Percentiles rank a stretch among this genome's conserved stretches.
These are phyloP conservation scores for Phytopythium chamaehyphon DNA, from an alignment of 352 stramenopile species.

Conservation along the genomic window DNA sequence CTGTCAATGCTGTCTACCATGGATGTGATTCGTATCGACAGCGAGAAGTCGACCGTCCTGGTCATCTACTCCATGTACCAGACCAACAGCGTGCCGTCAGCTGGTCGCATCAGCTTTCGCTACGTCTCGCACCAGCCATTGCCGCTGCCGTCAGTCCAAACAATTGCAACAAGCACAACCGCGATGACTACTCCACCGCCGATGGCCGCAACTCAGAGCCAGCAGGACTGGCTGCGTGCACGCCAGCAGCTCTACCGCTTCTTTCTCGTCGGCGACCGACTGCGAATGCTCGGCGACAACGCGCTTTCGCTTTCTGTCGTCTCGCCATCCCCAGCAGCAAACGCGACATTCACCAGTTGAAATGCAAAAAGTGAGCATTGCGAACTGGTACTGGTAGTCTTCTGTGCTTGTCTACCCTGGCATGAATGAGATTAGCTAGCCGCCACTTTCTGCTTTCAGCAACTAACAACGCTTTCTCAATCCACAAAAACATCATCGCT, in stretches of 20 bases:
- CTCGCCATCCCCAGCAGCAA: not conserved
- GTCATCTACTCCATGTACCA: constrained; percentile 82
- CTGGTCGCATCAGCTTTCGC: constrained; percentile 54
- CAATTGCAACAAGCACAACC: not conserved
- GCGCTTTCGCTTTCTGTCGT: constrained; percentile 9
- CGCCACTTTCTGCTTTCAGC: too few relatives aligned
- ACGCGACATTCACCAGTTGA: not conserved
- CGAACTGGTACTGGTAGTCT: too few relatives aligned
- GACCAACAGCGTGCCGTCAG: constrained; percentile 48
- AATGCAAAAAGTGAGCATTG: too few relatives aligned
- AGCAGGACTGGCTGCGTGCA: constrained; percentile 36
- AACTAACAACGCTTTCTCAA: too few relatives aligned
- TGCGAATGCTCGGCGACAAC: constrained; percentile 22
- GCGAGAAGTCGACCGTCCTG: constrained; percentile 48
- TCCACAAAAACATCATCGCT: too few relatives aligned
- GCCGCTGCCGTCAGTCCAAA: not conserved
- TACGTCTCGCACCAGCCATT: constrained; percentile 45
- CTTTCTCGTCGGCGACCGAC: constrained; percentile 48
- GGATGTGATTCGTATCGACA: constrained; percentile 72
- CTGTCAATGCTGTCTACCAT: constrained; percentile 57
- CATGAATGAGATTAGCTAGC: too few relatives aligned
- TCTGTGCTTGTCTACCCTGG: too few relatives aligned
- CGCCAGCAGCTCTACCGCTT: constrained; percentile 42
- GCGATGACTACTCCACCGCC: not conserved
- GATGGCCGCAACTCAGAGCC: constrained; percentile 13